Conservation (phyloP, 805 yeast genomes). For the Candida mattraensis region DNA sequence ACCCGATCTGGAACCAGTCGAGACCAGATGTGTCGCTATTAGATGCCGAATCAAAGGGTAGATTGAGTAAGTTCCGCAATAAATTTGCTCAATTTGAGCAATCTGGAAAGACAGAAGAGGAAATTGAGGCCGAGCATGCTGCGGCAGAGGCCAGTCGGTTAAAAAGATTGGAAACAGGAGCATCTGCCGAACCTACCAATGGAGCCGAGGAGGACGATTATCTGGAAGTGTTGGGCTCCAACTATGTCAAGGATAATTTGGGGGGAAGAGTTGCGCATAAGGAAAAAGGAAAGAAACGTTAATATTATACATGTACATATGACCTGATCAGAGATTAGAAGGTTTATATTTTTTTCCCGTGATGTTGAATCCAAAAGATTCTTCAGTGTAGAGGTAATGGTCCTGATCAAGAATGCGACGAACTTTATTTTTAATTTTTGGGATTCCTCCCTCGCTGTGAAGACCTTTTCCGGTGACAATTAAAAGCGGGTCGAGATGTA, state of each 20-base stretch:
- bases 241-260: constrained; percentile 35
- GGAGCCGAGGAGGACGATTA: constrained; percentile 42
- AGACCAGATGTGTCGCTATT: constrained; percentile 71
- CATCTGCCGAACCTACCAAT: constrained; percentile 24
- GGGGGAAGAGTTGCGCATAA: constrained; percentile 37
- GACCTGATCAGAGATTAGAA: constrained; percentile 3
- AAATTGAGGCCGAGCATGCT: constrained; percentile 24
- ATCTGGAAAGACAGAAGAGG: constrained; percentile 34
- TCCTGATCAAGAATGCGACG: constrained; percentile 37
- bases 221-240: constrained; percentile 56
- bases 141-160: constrained; percentile 31
- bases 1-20: constrained; percentile 85
- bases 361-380: constrained; percentile 38
- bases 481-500: constrained; percentile 42
- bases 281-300: constrained; percentile 29
- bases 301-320: constrained; percentile 3
- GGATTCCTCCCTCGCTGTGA: constrained; percentile 59
- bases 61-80: constrained; percentile 70
- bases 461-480: constrained; percentile 71
- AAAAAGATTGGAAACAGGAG: constrained; percentile 31
- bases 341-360: constrained; percentile 6
- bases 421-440: constrained; percentile 48
- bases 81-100: constrained; percentile 54
- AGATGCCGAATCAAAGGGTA: constrained; percentile 84
- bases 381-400: constrained; percentile 48